These are phyloP conservation scores for Microbotryomycetes sp. DNA, from an alignment of 1,284 basidiomycete genomes.

Conservation along the genomic window DNA sequence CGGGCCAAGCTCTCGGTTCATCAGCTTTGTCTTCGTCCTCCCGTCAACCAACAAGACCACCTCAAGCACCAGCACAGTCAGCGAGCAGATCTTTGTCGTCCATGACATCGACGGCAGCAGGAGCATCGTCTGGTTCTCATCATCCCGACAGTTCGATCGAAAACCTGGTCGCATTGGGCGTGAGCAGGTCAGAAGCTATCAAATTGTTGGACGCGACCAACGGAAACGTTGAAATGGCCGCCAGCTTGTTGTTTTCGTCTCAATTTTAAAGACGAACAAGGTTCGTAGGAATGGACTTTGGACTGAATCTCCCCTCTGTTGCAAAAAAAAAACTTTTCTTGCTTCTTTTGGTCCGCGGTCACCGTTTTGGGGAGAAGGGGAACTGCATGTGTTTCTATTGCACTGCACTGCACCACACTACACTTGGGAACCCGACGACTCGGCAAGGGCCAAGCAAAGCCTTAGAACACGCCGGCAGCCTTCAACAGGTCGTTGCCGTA, in stretches of 20 bases:
- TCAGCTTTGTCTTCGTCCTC: slow-evolving; percentile 4
- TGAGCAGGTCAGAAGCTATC: slow-evolving; percentile 64
- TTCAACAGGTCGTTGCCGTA: background rate
- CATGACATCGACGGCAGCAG: background rate
- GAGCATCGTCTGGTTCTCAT: background rate
- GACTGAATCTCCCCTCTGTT: too few species aligned
- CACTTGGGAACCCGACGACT: too few species aligned
- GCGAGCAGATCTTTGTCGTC: background rate
- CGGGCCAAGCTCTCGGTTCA: slow-evolving; percentile 34
- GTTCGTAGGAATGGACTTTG: too few species aligned
- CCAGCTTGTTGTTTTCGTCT: slow-evolving; percentile 67
- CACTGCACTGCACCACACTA: too few species aligned
- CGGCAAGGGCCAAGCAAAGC: too few species aligned
- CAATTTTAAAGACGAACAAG: background rate
- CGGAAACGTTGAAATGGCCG: slow-evolving; percentile 82
- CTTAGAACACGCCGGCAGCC: background rate
- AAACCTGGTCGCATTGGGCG: slow-evolving; percentile 63
- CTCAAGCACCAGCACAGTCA: background rate
- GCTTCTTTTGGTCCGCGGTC: too few species aligned
- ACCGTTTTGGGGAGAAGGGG: too few species aligned
- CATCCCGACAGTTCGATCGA: slow-evolving; percentile 36
- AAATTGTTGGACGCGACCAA: slow-evolving; percentile 66
- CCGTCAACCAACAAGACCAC: slow-evolving; percentile 3
- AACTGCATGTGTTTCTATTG: too few species aligned
- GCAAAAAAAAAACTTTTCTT: too few species aligned